These are phyloP conservation scores for Xylaria sp. DNA, from an alignment of 495 filamentous ascomycete genomes.

Conservation along the genomic window DNA sequence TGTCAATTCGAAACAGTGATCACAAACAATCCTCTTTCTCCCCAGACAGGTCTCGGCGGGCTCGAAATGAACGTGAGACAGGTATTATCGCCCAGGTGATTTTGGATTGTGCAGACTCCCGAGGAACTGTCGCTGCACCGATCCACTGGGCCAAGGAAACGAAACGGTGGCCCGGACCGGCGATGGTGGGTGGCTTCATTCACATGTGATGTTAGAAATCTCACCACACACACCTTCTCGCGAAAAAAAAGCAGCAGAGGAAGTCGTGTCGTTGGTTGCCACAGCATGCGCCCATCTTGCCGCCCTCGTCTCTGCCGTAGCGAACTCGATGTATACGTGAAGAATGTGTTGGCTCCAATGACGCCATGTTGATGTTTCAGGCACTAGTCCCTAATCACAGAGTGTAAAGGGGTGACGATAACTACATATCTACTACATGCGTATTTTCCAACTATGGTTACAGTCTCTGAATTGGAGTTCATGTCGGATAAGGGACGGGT, in stretches of 20 bases:
- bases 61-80: background rate
- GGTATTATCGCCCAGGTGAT: background rate
- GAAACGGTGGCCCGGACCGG: background rate
- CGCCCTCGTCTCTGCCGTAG: background rate
- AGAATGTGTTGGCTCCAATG: slow-evolving; percentile 5
- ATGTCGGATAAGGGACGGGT: background rate
- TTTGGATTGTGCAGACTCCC: background rate
- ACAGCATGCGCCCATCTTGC: background rate
- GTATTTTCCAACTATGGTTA: background rate
- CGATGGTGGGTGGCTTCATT: background rate
- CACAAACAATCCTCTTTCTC: too few relatives aligned
- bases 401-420: background rate
- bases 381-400: background rate
- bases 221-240: background rate
- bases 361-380: background rate
- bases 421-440: background rate
- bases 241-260: background rate
- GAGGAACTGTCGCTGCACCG: background rate
- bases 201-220: background rate
- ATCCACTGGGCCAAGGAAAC: background rate
- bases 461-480: background rate
- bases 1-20: background rate
- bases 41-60: background rate
- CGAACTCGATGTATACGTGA: background rate
- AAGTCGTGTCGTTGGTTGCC: background rate